Percentiles rank a stretch among this genome's conserved stretches.
These are phyloP conservation scores for Aspergillus cristatus DNA, from an alignment of 495 filamentous ascomycete genomes.

Conservation along the genomic window DNA sequence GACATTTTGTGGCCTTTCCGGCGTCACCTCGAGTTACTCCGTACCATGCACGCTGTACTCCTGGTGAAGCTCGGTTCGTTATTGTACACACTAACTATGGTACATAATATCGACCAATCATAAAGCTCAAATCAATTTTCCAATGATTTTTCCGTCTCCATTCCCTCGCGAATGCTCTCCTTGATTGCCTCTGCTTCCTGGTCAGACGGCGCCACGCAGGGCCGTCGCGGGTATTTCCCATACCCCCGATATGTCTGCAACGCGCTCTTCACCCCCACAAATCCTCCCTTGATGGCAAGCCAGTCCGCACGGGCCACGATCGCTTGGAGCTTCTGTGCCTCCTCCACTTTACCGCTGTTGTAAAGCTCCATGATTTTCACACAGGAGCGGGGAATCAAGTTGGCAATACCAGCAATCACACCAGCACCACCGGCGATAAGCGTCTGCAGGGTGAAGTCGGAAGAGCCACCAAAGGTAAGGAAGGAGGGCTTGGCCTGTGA, in stretches of 20 bases:
- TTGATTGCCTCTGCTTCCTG: slow-evolving; percentile 53
- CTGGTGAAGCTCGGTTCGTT: too few relatives aligned
- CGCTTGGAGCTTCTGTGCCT: slow-evolving; percentile 70
- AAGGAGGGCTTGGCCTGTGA: slow-evolving; percentile 55
- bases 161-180: slow-evolving; percentile 64
- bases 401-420: slow-evolving; percentile 76
- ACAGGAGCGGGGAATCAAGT: slow-evolving; percentile 73
- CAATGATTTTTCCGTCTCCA: slow-evolving; percentile 56
- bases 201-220: slow-evolving; percentile 59
- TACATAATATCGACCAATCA: too few relatives aligned
- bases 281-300: slow-evolving; percentile 73
- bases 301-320: slow-evolving; percentile 78
- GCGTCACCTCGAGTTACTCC: too few relatives aligned
- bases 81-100: too few relatives aligned
- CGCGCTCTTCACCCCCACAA: slow-evolving; percentile 76
- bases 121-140: slow-evolving; percentile 6
- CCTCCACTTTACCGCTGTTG: slow-evolving; percentile 52
- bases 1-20: too few relatives aligned
- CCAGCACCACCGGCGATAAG: slow-evolving; percentile 77
- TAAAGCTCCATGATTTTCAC: slow-evolving; percentile 66
- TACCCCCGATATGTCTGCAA: slow-evolving; percentile 68
- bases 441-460: slow-evolving; percentile 82
- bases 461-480: slow-evolving; percentile 78
- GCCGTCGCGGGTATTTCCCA: slow-evolving; percentile 66
- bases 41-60: too few relatives aligned